phyloP scores from a whole-genome alignment of 2,329 filamentous ascomycete species.

The Colletotrichum incanum region DNA sequence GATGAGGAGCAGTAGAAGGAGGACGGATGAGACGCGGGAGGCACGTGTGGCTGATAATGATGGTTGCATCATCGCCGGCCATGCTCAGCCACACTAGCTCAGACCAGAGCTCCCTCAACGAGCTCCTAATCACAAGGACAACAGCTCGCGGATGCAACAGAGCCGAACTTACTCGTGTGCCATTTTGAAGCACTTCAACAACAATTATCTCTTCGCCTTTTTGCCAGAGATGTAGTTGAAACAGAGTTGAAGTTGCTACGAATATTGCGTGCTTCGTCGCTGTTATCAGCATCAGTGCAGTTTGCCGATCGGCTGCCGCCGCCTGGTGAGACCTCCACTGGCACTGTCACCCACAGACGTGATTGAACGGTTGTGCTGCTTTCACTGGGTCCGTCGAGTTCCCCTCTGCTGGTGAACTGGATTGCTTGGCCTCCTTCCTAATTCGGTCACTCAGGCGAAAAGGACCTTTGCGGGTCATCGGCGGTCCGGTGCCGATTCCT shows the following conservation, averaged over 20 bases:
- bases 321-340: slow-evolving; percentile 25
- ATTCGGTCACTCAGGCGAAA: slow-evolving; percentile 29
- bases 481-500: slow-evolving; percentile 37
- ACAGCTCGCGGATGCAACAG: not conserved
- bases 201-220: slow-evolving; percentile 25
- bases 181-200: slow-evolving; percentile 28
- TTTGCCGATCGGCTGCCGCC: slow-evolving; percentile 41
- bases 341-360: slow-evolving; percentile 12
- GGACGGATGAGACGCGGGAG: slow-evolving; percentile 26
- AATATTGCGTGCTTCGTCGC: slow-evolving; percentile 40
- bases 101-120: not conserved
- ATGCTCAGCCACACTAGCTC: slow-evolving; percentile 36
- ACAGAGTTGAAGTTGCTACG: slow-evolving; percentile 34
- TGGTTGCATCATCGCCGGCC: slow-evolving; percentile 40
- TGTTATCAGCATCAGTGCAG: slow-evolving; percentile 38
- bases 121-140: slow-evolving; percentile 21
- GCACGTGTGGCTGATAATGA: slow-evolving; percentile 37
- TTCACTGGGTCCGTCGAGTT: not conserved
- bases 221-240: slow-evolving; percentile 37
- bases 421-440: slow-evolving; percentile 36
- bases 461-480: slow-evolving; percentile 31
- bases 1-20: slow-evolving; percentile 10
- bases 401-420: not conserved
- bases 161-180: slow-evolving; percentile 37
- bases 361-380: slow-evolving; percentile 7